Evolutionary conservation across 2,329 filamentous ascomycete genomes (phyloP), one percentile per base, ranked within the genome.

Genomic region (Microcera coccophila): DNA sequence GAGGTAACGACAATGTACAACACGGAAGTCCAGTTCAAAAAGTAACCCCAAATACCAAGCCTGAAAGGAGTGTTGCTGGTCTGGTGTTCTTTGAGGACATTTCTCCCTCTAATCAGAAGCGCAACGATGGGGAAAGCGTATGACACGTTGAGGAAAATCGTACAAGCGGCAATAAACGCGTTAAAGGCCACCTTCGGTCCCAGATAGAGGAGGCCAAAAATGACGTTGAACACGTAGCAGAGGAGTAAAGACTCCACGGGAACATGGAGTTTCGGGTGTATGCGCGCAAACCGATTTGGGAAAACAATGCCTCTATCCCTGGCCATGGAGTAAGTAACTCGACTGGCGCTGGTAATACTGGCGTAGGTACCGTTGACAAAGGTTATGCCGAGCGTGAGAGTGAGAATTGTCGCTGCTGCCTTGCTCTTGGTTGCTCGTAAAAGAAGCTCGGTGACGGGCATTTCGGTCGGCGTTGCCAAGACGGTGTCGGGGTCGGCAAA

Each of bases 241-340:
- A 68, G 46, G 4, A 71, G 17, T 12, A 75, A 67, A 2, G 68
- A 61, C 20, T 62, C 62, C 2, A 70, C 59, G 2, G 71, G 71
- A 9, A 72, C 69, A 36, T 73, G 58, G 4, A 72, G 65, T 3
- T 47, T 53, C 0, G 65, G 61, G 14, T 62, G 52, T 19, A 71
- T 61, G 31, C 66, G 59, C 0, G 60, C 61, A n/a, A 68, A 65
- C 40, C 58, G 64, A 49, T 55, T 17, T 1, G 1, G 14, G 19
- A 33, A 29, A 1, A 35, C 17, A 19, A 35, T 35, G 5, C 33
- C 33, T 16, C 20, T 35, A n/a, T 35, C 33, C 20, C 33, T 18
- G 29, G 73, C 73, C 62, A 76, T 73, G 7, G 70, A 53, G 53
- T 62, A 74, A 2, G 70, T 54, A 28, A 74, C 60, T n/a, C 71